Percentiles rank a stretch among this genome's conserved stretches.
These are phyloP conservation scores for Monosporascus sp. DNA, from an alignment of 2,329 filamentous ascomycete species.

Conservation along the genomic window DNA sequence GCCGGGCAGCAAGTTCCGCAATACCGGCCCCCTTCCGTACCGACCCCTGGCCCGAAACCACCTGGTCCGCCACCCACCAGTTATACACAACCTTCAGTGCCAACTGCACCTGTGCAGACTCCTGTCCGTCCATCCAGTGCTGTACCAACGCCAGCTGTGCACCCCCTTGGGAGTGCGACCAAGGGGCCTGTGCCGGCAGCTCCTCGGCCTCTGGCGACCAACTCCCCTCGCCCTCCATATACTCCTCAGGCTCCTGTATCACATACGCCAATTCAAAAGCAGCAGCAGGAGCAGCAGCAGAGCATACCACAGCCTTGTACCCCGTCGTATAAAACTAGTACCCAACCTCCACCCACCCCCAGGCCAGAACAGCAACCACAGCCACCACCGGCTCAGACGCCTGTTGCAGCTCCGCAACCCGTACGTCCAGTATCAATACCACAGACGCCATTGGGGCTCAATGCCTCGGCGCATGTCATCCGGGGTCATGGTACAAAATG, in stretches of 20 bases:
- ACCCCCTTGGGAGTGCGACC: slow-evolving; percentile 8
- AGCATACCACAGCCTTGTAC: slow-evolving; percentile 11
- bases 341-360: slow-evolving; percentile 11
- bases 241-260: slow-evolving; percentile 15
- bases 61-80: slow-evolving; percentile 11
- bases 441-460: slow-evolving; percentile 18
- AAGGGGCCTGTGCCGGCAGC: slow-evolving; percentile 15
- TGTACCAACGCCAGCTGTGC: slow-evolving; percentile 10
- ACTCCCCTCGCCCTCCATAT: slow-evolving; percentile 13
- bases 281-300: slow-evolving; percentile 11
- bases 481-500: slow-evolving; percentile 51
- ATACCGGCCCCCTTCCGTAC: slow-evolving; percentile 12
- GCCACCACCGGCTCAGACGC: slow-evolving; percentile 11
- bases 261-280: slow-evolving; percentile 16
- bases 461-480: slow-evolving; percentile 22
- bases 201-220: slow-evolving; percentile 17
- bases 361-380: slow-evolving; percentile 16
- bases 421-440: slow-evolving; percentile 11
- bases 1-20: slow-evolving; percentile 19
- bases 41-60: slow-evolving; percentile 5
- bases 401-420: slow-evolving; percentile 12
- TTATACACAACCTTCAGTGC: slow-evolving; percentile 14
- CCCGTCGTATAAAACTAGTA: slow-evolving; percentile 23
- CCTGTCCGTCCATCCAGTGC: slow-evolving; percentile 18
- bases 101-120: slow-evolving; percentile 13